Conservation (phyloP, 768 basidiomycete species). For the Cystobasidium tubakii region DNA sequence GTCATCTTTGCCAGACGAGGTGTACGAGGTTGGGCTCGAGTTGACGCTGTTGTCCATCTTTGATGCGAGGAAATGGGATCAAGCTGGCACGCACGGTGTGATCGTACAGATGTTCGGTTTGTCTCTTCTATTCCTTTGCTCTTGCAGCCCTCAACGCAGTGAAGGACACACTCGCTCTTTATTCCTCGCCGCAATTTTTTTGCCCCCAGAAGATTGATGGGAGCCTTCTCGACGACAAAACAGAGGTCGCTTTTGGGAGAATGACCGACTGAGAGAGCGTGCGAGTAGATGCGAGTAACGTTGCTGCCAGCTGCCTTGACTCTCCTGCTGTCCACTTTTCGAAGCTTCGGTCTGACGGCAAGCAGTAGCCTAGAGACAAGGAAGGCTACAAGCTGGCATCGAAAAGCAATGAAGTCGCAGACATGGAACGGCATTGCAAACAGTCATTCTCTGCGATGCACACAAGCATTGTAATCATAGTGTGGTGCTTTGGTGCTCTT, state of each 20-base stretch:
- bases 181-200: neutral
- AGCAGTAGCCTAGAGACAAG: neutral
- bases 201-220: neutral
- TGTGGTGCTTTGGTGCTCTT: no score
- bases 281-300: neutral
- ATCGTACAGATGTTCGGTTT: no score
- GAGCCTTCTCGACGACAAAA: conserved; percentile 7
- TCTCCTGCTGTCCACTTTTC: neutral
- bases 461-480: no score
- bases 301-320: neutral
- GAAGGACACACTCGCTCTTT: neutral
- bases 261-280: neutral
- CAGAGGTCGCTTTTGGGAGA: no score
- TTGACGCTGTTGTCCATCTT: conserved; percentile 19
- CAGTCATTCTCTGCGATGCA: no score
- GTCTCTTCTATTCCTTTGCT: no score
- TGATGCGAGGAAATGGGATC: neutral
- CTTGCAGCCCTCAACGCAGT: neutral
- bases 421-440: neutral
- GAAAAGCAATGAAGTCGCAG: neutral
- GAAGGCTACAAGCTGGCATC: neutral
- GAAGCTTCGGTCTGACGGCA: neutral
- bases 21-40: conserved; percentile 4
- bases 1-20: neutral
- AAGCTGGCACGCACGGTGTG: no score